Conservation (phyloP, 768 basidiomycete genomes). For the Agrocybe chaxingu region DNA sequence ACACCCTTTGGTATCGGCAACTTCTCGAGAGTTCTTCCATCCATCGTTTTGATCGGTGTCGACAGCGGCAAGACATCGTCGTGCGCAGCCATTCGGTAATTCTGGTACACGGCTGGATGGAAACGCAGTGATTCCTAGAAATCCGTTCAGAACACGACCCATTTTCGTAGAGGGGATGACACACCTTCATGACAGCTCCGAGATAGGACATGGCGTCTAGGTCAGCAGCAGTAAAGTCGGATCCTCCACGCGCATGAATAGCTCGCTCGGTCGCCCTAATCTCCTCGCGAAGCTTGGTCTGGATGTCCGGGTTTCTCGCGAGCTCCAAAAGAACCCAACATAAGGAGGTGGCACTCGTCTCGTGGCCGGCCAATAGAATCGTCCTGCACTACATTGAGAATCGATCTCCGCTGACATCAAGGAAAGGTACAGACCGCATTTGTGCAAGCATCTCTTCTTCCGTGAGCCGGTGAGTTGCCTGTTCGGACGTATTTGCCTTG, state of each 20-base stretch:
- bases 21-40: slow-evolving; percentile 39
- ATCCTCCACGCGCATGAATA: slow-evolving; percentile 32
- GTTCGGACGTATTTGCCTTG: slow-evolving; percentile 51
- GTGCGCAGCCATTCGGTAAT: slow-evolving; percentile 43
- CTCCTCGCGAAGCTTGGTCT: slow-evolving; percentile 61
- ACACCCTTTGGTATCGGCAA: slow-evolving; percentile 49
- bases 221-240: slow-evolving; percentile 43
- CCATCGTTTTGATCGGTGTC: slow-evolving; percentile 42
- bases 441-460: slow-evolving; percentile 48
- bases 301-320: slow-evolving; percentile 52
- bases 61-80: slow-evolving; percentile 63
- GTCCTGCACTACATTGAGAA: slow-evolving; percentile 25
- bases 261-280: slow-evolving; percentile 35
- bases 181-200: slow-evolving; percentile 45
- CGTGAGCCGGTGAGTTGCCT: slow-evolving; percentile 37
- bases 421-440: slow-evolving; percentile 40
- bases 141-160: neutral
- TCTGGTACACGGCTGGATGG: slow-evolving; percentile 51
- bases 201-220: slow-evolving; percentile 49
- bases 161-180: slow-evolving; percentile 1
- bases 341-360: slow-evolving; percentile 57
- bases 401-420: neutral
- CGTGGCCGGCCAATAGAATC: slow-evolving; percentile 50
- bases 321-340: slow-evolving; percentile 66
- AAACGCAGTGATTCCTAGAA: slow-evolving; percentile 48